These are phyloP conservation scores for Neopestalotiopsis rosae DNA, from an alignment of 2,329 filamentous ascomycete genomes.

Conservation along the genomic window DNA sequence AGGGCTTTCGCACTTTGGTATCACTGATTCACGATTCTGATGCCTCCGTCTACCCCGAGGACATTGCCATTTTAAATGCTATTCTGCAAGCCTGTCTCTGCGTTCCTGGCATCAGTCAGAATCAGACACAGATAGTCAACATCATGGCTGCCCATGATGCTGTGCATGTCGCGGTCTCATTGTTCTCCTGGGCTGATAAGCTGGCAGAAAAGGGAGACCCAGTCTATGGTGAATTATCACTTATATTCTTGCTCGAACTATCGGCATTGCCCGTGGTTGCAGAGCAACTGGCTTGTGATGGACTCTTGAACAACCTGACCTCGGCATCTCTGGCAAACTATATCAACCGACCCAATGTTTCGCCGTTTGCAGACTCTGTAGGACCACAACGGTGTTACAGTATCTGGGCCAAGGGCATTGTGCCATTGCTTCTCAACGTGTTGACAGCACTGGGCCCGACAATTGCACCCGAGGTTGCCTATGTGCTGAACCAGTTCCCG, in stretches of 20 bases:
- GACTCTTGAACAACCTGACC: constrained; percentile 78
- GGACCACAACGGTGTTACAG: constrained; percentile 77
- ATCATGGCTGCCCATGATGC: constrained; percentile 74
- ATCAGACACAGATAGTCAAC: constrained; percentile 72
- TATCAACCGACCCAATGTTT: constrained; percentile 73
- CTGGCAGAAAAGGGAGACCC: constrained; percentile 81
- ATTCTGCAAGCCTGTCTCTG: constrained; percentile 85
- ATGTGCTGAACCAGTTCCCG: constrained; percentile 89
- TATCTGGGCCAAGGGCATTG: constrained; percentile 87
- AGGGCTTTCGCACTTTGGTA: constrained; percentile 82
- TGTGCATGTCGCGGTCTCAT: constrained; percentile 79
- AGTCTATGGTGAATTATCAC: constrained; percentile 89
- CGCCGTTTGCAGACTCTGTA: constrained; percentile 77
- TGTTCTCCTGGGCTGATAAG: constrained; percentile 94
- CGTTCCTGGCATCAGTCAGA: constrained; percentile 76
- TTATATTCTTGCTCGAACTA: constrained; percentile 86
- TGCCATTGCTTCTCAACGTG: constrained; percentile 89
- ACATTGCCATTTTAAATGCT: constrained; percentile 86
- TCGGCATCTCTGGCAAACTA: constrained; percentile 80
- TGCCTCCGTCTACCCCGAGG: constrained; percentile 70
- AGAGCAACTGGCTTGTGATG: constrained; percentile 88
- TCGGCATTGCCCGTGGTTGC: constrained; percentile 82
- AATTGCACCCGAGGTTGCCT: constrained; percentile 82
- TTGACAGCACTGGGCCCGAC: constrained; percentile 81
- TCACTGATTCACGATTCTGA: constrained; percentile 81